phyloP scores from a whole-genome alignment of 1,139 yeast species.

The Yamadazyma dushanensis region DNA sequence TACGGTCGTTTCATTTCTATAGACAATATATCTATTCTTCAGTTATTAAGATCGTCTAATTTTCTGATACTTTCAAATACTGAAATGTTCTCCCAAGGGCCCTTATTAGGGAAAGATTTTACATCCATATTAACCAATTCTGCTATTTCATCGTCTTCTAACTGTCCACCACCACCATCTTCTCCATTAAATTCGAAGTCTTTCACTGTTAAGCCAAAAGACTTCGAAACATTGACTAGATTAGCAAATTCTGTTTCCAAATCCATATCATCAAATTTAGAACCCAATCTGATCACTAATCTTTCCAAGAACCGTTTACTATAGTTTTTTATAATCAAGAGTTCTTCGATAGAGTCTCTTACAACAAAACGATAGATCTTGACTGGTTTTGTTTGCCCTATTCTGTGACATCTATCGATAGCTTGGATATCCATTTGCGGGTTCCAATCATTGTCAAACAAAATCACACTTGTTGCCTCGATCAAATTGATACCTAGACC shows the following conservation, averaged over 20 bases:
- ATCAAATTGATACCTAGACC: constrained; percentile 88
- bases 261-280: constrained; percentile 14
- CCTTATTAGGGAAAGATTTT: constrained; percentile 39
- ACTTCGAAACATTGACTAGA: constrained; percentile 32
- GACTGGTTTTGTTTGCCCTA: constrained; percentile 86
- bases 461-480: constrained; percentile 84
- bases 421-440: constrained; percentile 97
- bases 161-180: constrained; percentile 7
- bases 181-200: constrained; percentile 15
- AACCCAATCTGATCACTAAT: constrained; percentile 80
- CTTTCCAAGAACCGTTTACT: constrained; percentile 79
- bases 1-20: constrained; percentile 3
- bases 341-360: constrained; percentile 78
- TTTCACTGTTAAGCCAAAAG: constrained; percentile 16
- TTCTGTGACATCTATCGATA: constrained; percentile 91
- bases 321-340: constrained; percentile 72
- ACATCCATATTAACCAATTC: constrained; percentile 57
- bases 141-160: constrained; percentile 41
- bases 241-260: constrained; percentile 30
- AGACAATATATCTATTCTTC: constrained; percentile 1
- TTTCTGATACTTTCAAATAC: constrained; percentile 54
- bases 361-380: constrained; percentile 76
- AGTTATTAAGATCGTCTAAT: constrained; percentile 22
- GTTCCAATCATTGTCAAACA: constrained; percentile 95
- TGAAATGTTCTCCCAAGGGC: constrained; percentile 41